Evolutionary conservation across 2,329 filamentous ascomycete genomes (phyloP).

Genomic region (Fusarium concolor): DNA sequence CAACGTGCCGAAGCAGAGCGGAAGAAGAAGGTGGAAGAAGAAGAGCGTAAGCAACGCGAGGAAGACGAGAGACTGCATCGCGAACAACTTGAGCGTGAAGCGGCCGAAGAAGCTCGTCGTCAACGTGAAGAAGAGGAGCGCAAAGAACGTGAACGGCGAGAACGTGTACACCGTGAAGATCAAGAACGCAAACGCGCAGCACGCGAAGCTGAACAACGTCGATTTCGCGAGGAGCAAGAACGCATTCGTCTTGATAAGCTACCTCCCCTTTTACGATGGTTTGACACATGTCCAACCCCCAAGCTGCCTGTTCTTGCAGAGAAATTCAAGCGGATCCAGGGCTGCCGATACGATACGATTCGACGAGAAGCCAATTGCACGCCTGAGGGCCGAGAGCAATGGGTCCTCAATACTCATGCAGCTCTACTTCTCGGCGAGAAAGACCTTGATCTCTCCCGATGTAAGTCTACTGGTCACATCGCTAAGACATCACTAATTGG

Average conservation of each 20-base stretch:
- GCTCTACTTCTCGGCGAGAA: constrained; percentile 74
- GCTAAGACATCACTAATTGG: constrained; percentile 6
- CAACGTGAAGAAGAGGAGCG: constrained; percentile 65
- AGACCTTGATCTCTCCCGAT: constrained; percentile 69
- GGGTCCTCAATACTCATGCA: constrained; percentile 73
- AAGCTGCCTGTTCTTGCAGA: constrained; percentile 63
- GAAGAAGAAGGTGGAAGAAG: constrained; percentile 52
- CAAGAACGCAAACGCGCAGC: constrained; percentile 62
- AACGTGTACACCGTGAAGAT: constrained; percentile 58
- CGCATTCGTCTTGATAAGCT: constrained; percentile 66
- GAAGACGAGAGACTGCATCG: constrained; percentile 60
- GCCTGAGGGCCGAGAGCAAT: constrained; percentile 70
- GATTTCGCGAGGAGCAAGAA: constrained; percentile 66
- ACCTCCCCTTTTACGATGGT: constrained; percentile 71
- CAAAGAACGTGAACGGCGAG: constrained; percentile 61
- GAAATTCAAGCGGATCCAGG: constrained; percentile 67
- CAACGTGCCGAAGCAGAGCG: constrained; percentile 55
- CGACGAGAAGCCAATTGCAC: constrained; percentile 64
- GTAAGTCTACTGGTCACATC: constrained; percentile 58
- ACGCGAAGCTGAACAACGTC: constrained; percentile 63
- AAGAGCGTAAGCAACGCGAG: constrained; percentile 55
- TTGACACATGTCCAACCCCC: constrained; percentile 64
- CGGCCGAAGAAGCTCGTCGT: constrained; percentile 61
- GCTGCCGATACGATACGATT: constrained; percentile 74
- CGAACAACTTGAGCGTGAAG: constrained; percentile 61